Evolutionary conservation across 768 basidiomycete genomes (phyloP).

Genomic region (Russula vinacea): DNA sequence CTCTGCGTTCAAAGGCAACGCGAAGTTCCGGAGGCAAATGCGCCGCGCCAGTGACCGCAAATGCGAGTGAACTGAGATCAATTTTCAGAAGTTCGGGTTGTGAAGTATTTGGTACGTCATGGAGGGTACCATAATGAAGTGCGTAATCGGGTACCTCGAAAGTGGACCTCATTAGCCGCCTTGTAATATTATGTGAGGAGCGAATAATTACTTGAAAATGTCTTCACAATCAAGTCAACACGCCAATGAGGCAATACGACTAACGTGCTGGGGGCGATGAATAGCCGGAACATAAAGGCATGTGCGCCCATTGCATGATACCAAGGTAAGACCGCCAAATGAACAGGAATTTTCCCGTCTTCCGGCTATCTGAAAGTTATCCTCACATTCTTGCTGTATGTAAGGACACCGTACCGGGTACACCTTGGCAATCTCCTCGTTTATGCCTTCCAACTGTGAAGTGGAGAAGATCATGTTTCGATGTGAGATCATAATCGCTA

Average conservation of each 20-base stretch:
- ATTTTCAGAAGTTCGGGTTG: slow-evolving; percentile 14
- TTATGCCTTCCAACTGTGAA: slow-evolving; percentile 34
- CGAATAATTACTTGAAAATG: slow-evolving; percentile 50
- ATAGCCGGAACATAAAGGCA: slow-evolving; percentile 46
- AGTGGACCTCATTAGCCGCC: neutral
- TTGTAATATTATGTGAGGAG: neutral
- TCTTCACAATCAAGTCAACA: slow-evolving; percentile 46
- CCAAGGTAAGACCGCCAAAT: slow-evolving; percentile 61
- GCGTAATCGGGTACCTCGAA: slow-evolving; percentile 17
- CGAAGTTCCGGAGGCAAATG: slow-evolving; percentile 17
- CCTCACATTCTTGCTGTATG: neutral
- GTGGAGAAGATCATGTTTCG: slow-evolving; percentile 50
- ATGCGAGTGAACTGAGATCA: slow-evolving; percentile 10
- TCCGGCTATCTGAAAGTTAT: slow-evolving; percentile 36
- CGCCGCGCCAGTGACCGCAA: slow-evolving; percentile 8
- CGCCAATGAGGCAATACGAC: slow-evolving; percentile 64
- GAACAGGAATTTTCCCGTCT: slow-evolving; percentile 44
- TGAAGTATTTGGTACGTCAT: slow-evolving; percentile 20
- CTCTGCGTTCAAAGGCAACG: slow-evolving; percentile 3
- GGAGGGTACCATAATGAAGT: slow-evolving; percentile 21
- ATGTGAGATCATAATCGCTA: slow-evolving; percentile 74
- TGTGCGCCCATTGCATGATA: slow-evolving; percentile 69
- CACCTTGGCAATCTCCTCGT: slow-evolving; percentile 37
- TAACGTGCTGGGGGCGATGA: slow-evolving; percentile 46
- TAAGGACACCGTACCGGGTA: slow-evolving; percentile 38